phyloP scores from a whole-genome alignment of 2,329 filamentous ascomycete species.

The Fusarium albosuccineum region DNA sequence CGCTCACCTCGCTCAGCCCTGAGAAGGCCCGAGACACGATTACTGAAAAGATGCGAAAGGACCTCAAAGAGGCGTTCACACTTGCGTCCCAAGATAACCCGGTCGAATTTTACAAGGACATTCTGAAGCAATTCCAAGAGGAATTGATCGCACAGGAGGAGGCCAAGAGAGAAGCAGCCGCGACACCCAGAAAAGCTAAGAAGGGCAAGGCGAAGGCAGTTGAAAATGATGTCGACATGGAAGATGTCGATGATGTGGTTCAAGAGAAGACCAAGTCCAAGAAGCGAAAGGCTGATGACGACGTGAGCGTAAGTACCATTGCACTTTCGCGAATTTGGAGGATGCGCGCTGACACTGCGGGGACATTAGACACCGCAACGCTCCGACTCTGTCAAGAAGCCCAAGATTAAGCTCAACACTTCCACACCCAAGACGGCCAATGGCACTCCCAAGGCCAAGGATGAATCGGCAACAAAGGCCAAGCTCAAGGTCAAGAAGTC shows the following conservation, averaged over 20 bases:
- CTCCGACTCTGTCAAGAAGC: slow-evolving; percentile 74
- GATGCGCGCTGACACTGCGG: slow-evolving; percentile 26
- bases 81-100: slow-evolving; percentile 84
- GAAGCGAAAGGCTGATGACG: slow-evolving; percentile 92
- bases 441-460: slow-evolving; percentile 62
- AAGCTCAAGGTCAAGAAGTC: slow-evolving; percentile 68
- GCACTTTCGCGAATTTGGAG: neutral
- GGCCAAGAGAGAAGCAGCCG: slow-evolving; percentile 59
- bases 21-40: slow-evolving; percentile 77
- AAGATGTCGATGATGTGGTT: slow-evolving; percentile 68
- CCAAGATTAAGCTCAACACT: slow-evolving; percentile 74
- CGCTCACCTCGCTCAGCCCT: slow-evolving; percentile 81
- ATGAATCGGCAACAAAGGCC: slow-evolving; percentile 66
- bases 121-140: slow-evolving; percentile 79
- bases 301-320: slow-evolving; percentile 62
- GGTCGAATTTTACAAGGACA: slow-evolving; percentile 84
- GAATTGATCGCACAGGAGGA: slow-evolving; percentile 70
- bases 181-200: slow-evolving; percentile 57
- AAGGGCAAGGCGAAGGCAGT: slow-evolving; percentile 65
- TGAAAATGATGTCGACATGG: slow-evolving; percentile 72
- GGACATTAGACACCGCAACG: slow-evolving; percentile 66
- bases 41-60: slow-evolving; percentile 84
- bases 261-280: slow-evolving; percentile 71
- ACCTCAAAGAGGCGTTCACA: slow-evolving; percentile 81
- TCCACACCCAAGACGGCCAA: slow-evolving; percentile 50